Conservation (phyloP, 257 asterid species). For the Nicotiana knightiana region DNA sequence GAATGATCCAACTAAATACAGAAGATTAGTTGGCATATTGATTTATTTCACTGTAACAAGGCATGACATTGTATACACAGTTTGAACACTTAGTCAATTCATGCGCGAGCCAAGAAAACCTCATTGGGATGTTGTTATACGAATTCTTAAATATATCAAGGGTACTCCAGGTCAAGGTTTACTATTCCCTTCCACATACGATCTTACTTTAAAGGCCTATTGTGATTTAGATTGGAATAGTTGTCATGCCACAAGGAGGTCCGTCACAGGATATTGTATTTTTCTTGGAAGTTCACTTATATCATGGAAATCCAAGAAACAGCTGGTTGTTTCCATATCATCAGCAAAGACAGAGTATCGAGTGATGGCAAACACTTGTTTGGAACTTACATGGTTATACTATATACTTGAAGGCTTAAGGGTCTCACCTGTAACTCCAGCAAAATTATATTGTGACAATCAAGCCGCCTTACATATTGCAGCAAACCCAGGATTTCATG, state of each 20-base stretch:
- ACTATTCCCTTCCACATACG: neutral
- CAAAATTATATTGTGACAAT: neutral
- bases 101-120: too few species aligned
- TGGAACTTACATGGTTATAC: neutral
- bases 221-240: neutral
- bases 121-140: too few species aligned
- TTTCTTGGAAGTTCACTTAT: neutral
- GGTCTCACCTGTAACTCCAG: neutral
- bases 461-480: neutral
- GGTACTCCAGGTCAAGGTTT: too few species aligned
- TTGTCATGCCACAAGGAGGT: neutral
- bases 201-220: neutral
- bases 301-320: neutral
- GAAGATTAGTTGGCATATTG: too few species aligned
- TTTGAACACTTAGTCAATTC: too few species aligned
- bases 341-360: neutral
- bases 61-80: too few species aligned
- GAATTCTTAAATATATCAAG: too few species aligned
- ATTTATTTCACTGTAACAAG: too few species aligned
- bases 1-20: too few species aligned
- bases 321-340: neutral
- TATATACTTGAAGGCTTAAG: neutral
- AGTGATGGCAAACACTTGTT: neutral
- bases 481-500: neutral
- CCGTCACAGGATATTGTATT: neutral